Conservation (phyloP, 345 rosid species). For the Arabidopsis arenosa region DNA sequence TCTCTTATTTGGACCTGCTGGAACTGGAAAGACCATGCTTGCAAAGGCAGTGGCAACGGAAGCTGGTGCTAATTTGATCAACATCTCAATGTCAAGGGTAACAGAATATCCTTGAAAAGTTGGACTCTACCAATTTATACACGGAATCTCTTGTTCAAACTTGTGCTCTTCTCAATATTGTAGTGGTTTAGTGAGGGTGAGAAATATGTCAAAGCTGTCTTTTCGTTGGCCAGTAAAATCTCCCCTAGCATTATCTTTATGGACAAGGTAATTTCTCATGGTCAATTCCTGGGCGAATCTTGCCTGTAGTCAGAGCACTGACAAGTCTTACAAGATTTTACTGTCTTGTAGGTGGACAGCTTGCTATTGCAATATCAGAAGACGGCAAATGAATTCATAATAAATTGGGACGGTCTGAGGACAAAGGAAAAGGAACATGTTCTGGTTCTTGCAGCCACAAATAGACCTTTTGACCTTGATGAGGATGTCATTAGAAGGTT, state of each 20-base stretch:
- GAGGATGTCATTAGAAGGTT: slow-evolving; percentile 96
- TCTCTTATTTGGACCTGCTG: slow-evolving; percentile 40
- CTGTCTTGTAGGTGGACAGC: slow-evolving; percentile 78
- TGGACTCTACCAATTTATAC: background rate
- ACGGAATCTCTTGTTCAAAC: background rate
- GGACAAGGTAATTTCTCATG: slow-evolving; percentile 65
- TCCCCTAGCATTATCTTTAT: slow-evolving; percentile 94
- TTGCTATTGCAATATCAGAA: slow-evolving; percentile 44
- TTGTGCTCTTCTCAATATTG: slow-evolving; percentile 30
- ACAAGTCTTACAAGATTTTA: background rate
- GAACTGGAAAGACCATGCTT: slow-evolving; percentile 96
- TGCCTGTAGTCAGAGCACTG: slow-evolving; percentile 8
- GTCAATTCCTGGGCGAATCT: slow-evolving; percentile 21
- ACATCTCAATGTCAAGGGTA: slow-evolving; percentile 94
- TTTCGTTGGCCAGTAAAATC: slow-evolving; percentile 87
- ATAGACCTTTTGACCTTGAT: slow-evolving; percentile 94
- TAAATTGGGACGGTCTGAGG: slow-evolving; percentile 88
- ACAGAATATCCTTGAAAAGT: slow-evolving; percentile 9
- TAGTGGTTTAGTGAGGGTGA: slow-evolving; percentile 99
- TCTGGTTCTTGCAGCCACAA: slow-evolving; percentile 95
- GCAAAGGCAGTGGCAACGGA: slow-evolving; percentile 99
- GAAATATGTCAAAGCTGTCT: slow-evolving; percentile 89
- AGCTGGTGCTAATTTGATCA: slow-evolving; percentile 95
- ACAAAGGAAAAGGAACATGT: slow-evolving; percentile 86
- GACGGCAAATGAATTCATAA: slow-evolving; percentile 97